Evolutionary conservation across 2,329 filamentous ascomycete genomes (phyloP), one percentile per base, ranked within the genome.

Genomic region (Colletotrichum lupini): DNA sequence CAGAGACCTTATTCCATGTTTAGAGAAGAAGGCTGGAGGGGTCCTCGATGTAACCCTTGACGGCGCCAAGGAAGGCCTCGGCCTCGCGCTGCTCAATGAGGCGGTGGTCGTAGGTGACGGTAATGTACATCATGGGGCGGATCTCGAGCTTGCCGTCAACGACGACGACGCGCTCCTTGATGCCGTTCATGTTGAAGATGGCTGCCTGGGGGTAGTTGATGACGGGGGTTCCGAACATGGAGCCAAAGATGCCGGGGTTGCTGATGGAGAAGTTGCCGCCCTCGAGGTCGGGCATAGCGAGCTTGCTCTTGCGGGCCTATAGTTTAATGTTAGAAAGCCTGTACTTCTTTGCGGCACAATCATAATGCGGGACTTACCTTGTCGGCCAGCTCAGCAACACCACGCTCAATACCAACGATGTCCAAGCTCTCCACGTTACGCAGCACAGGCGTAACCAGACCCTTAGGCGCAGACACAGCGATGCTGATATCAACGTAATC

Each of bases 231-330:
- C 80, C 80, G n/a, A 81, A 81, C 75, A 81, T 78, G 28, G 80
- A 81, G 19, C 79, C 79, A 82, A 94, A 94, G 91, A 94, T 93
- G 77, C 92, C 92, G 88, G 94, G 93, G 87, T 94, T 94, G 83
- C 91, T 93, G 83, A 94, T 94, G 78, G 92, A 94, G 84, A 94
- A 93, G 78, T 92, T 93, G 77, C 92, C 92, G 46, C 92, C 92
- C 83, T 93, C 91, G 86, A 93, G 93, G 81, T 94, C 92, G 78
- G 93, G 92, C 55, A 93, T 92, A 87, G 93, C 94, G 68, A 94
- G 88, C 86, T 94, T 94, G 80, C 92, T 92, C 76, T 94, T 92
- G 55, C 91, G 87, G 75, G 92, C 92, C 79, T 92, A 16, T 42
- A 52, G 3, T 14, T 3, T 0, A 22, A 2, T 1, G 14, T 53